A percentile compares a stretch with the other conserved stretches of the same genome.
Evolutionary conservation across 1,139 yeast species (phyloP).

Genomic region (Pichia sorboxylosa): DNA sequence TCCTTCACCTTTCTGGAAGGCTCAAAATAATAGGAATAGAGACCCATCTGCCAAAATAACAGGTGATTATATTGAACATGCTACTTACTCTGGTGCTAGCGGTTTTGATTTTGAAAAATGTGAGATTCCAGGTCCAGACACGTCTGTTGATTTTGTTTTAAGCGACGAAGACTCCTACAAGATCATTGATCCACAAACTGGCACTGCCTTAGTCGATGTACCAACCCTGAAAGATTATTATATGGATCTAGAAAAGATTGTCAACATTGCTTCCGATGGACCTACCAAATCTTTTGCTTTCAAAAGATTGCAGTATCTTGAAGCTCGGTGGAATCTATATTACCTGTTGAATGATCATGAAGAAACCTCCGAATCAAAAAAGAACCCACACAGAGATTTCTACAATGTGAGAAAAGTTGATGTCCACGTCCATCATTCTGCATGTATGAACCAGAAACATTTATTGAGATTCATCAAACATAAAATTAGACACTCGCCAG

Average conservation of each 20-base stretch:
- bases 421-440: slow-evolving; percentile 97
- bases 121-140: slow-evolving; percentile 52
- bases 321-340: slow-evolving; percentile 94
- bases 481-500: slow-evolving; percentile 67
- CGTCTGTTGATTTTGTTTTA: slow-evolving; percentile 34
- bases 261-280: slow-evolving; percentile 75
- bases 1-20: slow-evolving; percentile 84
- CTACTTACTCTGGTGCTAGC: slow-evolving; percentile 20
- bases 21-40: slow-evolving; percentile 26
- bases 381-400: slow-evolving; percentile 90
- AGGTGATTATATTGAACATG: slow-evolving; percentile 4
- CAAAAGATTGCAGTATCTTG: slow-evolving; percentile 82
- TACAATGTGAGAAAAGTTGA: slow-evolving; percentile 97
- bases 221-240: slow-evolving; percentile 80
- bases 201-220: slow-evolving; percentile 36
- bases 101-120: slow-evolving; percentile 53
- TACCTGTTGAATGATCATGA: slow-evolving; percentile 80
- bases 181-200: slow-evolving; percentile 21
- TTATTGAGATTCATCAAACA: slow-evolving; percentile 86
- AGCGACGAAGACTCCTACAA: slow-evolving; percentile 63
- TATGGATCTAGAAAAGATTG: slow-evolving; percentile 63
- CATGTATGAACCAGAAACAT: slow-evolving; percentile 98
- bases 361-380: slow-evolving; percentile 76
- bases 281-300: slow-evolving; percentile 97
- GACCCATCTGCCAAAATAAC: not conserved